Percentiles rank a stretch among this genome's conserved stretches.
Conservation (phyloP, 2,329 filamentous ascomycete genomes). For the Eutypa lata region DNA sequence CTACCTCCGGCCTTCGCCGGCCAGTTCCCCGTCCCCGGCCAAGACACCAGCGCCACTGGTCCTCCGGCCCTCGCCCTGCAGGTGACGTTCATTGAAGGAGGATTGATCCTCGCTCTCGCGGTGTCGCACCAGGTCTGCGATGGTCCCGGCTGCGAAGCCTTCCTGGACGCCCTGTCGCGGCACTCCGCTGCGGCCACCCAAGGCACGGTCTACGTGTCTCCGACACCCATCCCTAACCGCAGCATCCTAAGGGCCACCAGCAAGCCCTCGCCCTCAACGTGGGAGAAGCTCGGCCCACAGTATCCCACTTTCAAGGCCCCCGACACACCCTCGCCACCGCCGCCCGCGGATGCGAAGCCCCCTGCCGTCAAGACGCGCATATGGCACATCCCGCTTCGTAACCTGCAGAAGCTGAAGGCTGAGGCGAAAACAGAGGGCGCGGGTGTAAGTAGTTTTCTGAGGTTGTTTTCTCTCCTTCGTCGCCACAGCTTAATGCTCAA, state of each 20-base stretch:
- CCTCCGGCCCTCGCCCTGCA: constrained; percentile 12
- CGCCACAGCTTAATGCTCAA: too few species aligned
- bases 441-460: too few species aligned
- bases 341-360: constrained; percentile 21
- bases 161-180: constrained; percentile 24
- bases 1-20: constrained; percentile 9
- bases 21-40: constrained; percentile 11
- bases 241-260: neutral
- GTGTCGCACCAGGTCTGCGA: constrained; percentile 22
- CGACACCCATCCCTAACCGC: neutral
- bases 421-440: too few species aligned
- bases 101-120: constrained; percentile 23
- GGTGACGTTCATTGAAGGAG: constrained; percentile 25
- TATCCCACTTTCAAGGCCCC: constrained; percentile 9
- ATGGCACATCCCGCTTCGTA: constrained; percentile 20
- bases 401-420: constrained; percentile 15
- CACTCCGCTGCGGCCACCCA: constrained; percentile 16
- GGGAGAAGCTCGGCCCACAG: constrained; percentile 5
- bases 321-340: constrained; percentile 13
- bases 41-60: constrained; percentile 6
- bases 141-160: constrained; percentile 23
- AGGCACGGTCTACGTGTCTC: constrained; percentile 10
- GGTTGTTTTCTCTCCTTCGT: too few species aligned
- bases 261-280: constrained; percentile 2
- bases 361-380: constrained; percentile 16